Conservation (phyloP, 345 rosid genomes). For the Ailanthus altissimus region DNA sequence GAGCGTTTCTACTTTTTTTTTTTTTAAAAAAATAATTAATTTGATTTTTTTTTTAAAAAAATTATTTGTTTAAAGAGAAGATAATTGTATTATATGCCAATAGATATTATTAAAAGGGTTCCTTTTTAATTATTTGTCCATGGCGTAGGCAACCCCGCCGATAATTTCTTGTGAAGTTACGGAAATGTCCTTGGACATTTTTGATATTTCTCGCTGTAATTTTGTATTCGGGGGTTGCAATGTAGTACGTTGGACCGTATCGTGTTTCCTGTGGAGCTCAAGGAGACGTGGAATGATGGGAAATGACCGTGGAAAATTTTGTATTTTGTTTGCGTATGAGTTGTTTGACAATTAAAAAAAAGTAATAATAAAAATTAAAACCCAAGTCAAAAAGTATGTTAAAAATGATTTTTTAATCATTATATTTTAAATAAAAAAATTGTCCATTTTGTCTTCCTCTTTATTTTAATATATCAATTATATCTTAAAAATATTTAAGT, state of each 20-base stretch:
- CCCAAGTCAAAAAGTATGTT: too few relatives aligned
- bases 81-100: background rate
- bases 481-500: too few relatives aligned
- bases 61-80: background rate
- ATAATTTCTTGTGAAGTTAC: background rate
- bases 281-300: background rate
- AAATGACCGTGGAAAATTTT: too few relatives aligned
- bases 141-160: conserved; percentile 7
- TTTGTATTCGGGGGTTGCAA: background rate
- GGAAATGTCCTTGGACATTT: background rate
- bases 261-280: background rate
- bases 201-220: background rate
- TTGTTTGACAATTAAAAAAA: too few relatives aligned
- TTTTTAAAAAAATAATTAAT: too few relatives aligned
- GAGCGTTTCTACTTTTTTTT: background rate
- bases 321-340: background rate
- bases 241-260: background rate
- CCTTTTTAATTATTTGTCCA: background rate
- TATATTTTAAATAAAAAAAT: too few relatives aligned
- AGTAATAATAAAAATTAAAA: too few relatives aligned
- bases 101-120: background rate
- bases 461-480: too few relatives aligned
- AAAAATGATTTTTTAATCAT: too few relatives aligned
- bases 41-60: background rate
- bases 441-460: too few relatives aligned